phyloP scores from a whole-genome alignment of 352 stramenopile genomes.

The Pythium rhizo-oryzae region DNA sequence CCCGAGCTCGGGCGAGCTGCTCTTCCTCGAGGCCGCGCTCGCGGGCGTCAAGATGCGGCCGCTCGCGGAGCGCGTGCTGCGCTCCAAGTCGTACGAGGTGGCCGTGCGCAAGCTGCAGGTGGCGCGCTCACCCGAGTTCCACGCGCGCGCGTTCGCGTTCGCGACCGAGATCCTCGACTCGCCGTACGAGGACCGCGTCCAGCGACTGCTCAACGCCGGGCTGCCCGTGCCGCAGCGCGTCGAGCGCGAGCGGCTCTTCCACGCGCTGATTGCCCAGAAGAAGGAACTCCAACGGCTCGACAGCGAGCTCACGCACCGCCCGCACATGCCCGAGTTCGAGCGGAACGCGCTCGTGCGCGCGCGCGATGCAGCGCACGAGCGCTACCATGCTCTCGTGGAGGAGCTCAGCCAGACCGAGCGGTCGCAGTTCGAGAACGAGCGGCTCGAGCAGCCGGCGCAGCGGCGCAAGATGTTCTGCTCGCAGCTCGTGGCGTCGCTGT shows the following conservation, averaged over 20 bases:
- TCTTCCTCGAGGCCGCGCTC: conserved; percentile 75
- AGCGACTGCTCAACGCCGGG: conserved; percentile 78
- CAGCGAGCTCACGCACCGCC: conserved; percentile 60
- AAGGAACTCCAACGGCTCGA: conserved; percentile 66
- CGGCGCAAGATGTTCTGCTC: conserved; percentile 82
- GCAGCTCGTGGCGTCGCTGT: conserved; percentile 76
- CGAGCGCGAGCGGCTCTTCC: conserved; percentile 77
- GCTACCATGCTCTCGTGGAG: conserved; percentile 61
- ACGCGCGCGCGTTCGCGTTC: conserved; percentile 58
- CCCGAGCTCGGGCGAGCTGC: conserved; percentile 46
- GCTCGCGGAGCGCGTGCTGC: conserved; percentile 73
- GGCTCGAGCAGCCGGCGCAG: conserved; percentile 41
- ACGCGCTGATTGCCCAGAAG: conserved; percentile 62
- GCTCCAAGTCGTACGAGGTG: conserved; percentile 70
- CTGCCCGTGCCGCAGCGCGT: conserved; percentile 68
- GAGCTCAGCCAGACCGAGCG: conserved; percentile 66
- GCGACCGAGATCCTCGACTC: conserved; percentile 59
- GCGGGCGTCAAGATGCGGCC: conserved; percentile 85
- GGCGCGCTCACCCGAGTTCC: conserved; percentile 59
- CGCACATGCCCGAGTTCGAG: conserved; percentile 78
- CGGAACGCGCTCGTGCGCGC: conserved; percentile 65
- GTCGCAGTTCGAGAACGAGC: conserved; percentile 84
- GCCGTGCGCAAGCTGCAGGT: conserved; percentile 78
- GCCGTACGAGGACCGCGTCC: conserved; percentile 78
- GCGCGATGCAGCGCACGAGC: conserved; percentile 43